Evolutionary conservation across 2,329 filamentous ascomycete genomes (phyloP).

Genomic region (Hymenoscyphus albidus): DNA sequence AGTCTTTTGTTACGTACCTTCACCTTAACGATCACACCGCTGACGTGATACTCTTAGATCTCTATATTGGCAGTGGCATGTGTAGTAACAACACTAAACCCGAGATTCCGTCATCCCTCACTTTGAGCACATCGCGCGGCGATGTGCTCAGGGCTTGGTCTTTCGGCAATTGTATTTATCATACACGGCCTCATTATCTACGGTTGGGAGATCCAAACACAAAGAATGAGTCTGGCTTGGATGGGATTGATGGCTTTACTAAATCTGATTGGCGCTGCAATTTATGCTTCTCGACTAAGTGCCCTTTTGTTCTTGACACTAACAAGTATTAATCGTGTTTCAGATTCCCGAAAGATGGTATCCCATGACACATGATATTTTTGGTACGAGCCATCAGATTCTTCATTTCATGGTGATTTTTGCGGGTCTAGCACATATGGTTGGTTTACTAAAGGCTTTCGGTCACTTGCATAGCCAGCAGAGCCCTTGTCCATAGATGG

Average conservation of each 20-base stretch:
- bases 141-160: conserved; percentile 26
- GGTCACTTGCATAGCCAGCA: conserved; percentile 15
- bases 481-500: background rate
- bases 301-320: background rate
- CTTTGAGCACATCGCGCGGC: conserved; percentile 24
- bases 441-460: conserved; percentile 26
- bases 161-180: conserved; percentile 30
- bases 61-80: conserved; percentile 36
- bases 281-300: conserved; percentile 17
- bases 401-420: conserved; percentile 33
- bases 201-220: conserved; percentile 20
- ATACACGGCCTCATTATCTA: conserved; percentile 25
- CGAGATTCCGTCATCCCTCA: conserved; percentile 18
- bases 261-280: conserved; percentile 19
- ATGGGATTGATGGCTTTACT: conserved; percentile 15
- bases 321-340: background rate
- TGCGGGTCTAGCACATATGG: conserved; percentile 26
- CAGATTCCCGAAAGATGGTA: conserved; percentile 31
- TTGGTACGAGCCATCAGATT: conserved; percentile 32
- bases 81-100: conserved; percentile 31
- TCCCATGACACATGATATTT: conserved; percentile 26
- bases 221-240: conserved; percentile 21
- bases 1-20: too few relatives aligned
- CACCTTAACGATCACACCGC: background rate
- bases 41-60: background rate